phyloP scores from a whole-genome alignment of 176 grass and related monocot species.

The Pontederia paniculata region DNA sequence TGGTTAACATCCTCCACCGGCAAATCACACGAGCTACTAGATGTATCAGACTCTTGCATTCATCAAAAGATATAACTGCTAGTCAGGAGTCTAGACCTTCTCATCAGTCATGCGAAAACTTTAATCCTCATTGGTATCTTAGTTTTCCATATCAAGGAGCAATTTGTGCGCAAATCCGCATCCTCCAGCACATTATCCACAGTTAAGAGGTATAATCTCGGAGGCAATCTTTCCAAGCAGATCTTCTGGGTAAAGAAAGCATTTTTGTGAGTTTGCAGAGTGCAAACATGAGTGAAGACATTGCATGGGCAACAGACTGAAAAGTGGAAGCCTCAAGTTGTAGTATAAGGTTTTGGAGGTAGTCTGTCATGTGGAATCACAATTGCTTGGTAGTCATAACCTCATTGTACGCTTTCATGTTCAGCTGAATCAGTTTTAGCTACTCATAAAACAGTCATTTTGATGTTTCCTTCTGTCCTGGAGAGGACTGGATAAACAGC shows the following conservation, averaged over 20 bases:
- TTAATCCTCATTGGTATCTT: no score
- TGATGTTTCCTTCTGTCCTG: slow-evolving; percentile 94
- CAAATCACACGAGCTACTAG: no score
- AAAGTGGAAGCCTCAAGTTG: slow-evolving; percentile 89
- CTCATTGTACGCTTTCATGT: slow-evolving; percentile 78
- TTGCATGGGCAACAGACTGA: slow-evolving; percentile 74
- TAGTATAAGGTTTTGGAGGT: slow-evolving; percentile 77
- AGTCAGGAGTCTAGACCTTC: slow-evolving; percentile 18
- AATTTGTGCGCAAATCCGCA: no score
- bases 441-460: slow-evolving; percentile 82
- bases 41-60: no score
- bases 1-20: no score
- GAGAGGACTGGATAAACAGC: slow-evolving; percentile 78
- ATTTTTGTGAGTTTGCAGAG: slow-evolving; percentile 41
- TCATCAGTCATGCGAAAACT: no score
- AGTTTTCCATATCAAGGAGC: no score
- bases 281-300: slow-evolving; percentile 51
- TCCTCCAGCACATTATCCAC: no score
- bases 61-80: slow-evolving; percentile 27
- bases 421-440: slow-evolving; percentile 81
- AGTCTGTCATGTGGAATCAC: slow-evolving; percentile 63
- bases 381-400: slow-evolving; percentile 44
- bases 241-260: slow-evolving; percentile 25
- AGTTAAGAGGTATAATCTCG: slow-evolving; percentile 74
- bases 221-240: slow-evolving; percentile 78